Conservation (phyloP, 441 rosid species). For the Daphne laureola region DNA sequence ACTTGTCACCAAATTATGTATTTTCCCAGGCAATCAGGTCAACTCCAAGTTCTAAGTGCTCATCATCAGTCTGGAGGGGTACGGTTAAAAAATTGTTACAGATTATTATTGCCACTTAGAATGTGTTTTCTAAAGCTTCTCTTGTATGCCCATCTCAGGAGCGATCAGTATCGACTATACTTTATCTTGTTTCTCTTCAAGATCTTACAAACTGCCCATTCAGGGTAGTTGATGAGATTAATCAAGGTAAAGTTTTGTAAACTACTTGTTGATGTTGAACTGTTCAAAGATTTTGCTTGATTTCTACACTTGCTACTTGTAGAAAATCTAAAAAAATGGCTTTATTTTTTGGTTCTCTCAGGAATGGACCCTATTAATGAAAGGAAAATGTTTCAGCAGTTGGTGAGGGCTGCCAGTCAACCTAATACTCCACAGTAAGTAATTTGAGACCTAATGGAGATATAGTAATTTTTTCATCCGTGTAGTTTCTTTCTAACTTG, state of each 20-base stretch:
- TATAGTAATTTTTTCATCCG: neutral
- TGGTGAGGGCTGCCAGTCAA: slow-evolving; percentile 95
- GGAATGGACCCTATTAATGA: slow-evolving; percentile 98
- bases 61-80: slow-evolving; percentile 99
- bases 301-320: too few species aligned
- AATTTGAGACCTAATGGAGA: neutral
- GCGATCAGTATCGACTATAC: slow-evolving; percentile 89
- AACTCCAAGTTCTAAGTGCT: slow-evolving; percentile 89
- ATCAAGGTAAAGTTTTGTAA: slow-evolving; percentile 54
- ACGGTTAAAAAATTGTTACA: slow-evolving; percentile 11
- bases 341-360: slow-evolving; percentile 18
- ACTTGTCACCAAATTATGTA: neutral
- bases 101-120: slow-evolving; percentile 6
- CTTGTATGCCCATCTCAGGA: slow-evolving; percentile 33
- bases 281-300: too few species aligned
- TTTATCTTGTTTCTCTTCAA: slow-evolving; percentile 96
- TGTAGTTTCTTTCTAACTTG: neutral
- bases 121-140: slow-evolving; percentile 1
- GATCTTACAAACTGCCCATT: slow-evolving; percentile 97
- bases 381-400: slow-evolving; percentile 97
- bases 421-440: slow-evolving; percentile 94
- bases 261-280: too few species aligned
- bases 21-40: slow-evolving; percentile 58
- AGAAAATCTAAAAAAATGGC: too few species aligned
- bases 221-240: slow-evolving; percentile 94